Percentiles rank a stretch among this genome's conserved stretches.
Conservation (phyloP, 495 filamentous ascomycete species). For the Pyrenula massariospora region DNA sequence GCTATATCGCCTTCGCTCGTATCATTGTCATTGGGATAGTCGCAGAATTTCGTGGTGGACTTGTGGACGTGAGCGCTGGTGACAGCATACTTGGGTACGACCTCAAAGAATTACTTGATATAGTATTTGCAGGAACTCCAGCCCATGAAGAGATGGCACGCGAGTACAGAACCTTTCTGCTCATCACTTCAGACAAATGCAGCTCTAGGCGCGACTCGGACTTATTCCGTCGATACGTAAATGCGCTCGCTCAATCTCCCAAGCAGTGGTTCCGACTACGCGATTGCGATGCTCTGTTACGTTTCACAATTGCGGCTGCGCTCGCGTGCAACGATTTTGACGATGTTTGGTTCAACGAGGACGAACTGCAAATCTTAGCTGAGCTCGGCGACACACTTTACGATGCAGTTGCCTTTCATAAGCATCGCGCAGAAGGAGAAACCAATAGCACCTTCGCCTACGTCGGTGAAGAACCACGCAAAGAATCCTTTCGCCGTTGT, state of each 20-base stretch:
- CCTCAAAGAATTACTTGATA: slow-evolving; percentile 6
- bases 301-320: slow-evolving; percentile 9
- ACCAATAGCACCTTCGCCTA: slow-evolving; percentile 13
- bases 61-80: slow-evolving; percentile 2
- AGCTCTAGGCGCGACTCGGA: slow-evolving; percentile 3
- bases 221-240: slow-evolving; percentile 12
- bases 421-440: slow-evolving; percentile 14
- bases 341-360: slow-evolving; percentile 9
- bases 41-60: slow-evolving; percentile 8
- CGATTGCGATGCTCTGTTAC: slow-evolving; percentile 9
- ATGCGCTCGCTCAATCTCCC: slow-evolving; percentile 7
- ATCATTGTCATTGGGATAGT: slow-evolving; percentile 9
- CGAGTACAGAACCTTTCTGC: slow-evolving; percentile 7
- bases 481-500: slow-evolving; percentile 1
- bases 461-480: slow-evolving; percentile 1
- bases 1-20: slow-evolving; percentile 10
- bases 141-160: slow-evolving; percentile 4
- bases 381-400: slow-evolving; percentile 11
- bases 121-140: slow-evolving; percentile 5
- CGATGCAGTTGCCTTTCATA: slow-evolving; percentile 11
- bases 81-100: slow-evolving; percentile 6
- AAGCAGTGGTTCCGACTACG: slow-evolving; percentile 12
- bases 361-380: slow-evolving; percentile 6
- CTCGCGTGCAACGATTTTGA: slow-evolving; percentile 9
- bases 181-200: slow-evolving; percentile 7